phyloP scores from a whole-genome alignment of 2,329 filamentous ascomycete species.

The Acrocalymma vagum region DNA sequence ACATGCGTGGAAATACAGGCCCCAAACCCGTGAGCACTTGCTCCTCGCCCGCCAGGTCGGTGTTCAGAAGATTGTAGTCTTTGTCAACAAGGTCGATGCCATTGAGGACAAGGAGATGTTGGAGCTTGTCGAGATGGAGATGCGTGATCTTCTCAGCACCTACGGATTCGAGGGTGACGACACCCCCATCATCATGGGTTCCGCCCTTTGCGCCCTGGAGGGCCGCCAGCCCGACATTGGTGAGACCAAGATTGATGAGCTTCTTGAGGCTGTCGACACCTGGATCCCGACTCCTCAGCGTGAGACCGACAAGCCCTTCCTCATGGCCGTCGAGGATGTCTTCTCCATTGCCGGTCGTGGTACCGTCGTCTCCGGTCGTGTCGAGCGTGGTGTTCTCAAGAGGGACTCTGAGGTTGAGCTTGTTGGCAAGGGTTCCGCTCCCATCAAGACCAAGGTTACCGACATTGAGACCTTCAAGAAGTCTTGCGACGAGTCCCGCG shows the following conservation, averaged over 20 bases:
- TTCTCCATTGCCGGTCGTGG: constrained; percentile 78
- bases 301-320: constrained; percentile 96
- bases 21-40: constrained; percentile 98
- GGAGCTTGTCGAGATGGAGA: constrained; percentile 99
- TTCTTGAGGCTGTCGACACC: constrained; percentile 85
- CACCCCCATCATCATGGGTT: constrained; percentile 96
- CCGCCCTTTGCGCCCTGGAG: constrained; percentile 93
- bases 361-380: constrained; percentile 95
- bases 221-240: constrained; percentile 88
- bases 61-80: constrained; percentile 97
- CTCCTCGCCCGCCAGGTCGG: constrained; percentile 97
- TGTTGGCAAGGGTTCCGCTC: constrained; percentile 80
- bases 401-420: constrained; percentile 94
- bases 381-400: constrained; percentile 95
- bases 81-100: constrained; percentile 99
- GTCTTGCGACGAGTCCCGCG: constrained; percentile 94
- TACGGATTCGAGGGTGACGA: constrained; percentile 99
- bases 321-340: constrained; percentile 90
- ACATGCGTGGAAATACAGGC: constrained; percentile 56
- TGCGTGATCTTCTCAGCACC: constrained; percentile 91
- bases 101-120: constrained; percentile 99
- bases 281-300: constrained; percentile 98
- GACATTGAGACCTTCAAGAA: constrained; percentile 99
- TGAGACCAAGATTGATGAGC: constrained; percentile 85
- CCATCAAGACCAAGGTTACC: constrained; percentile 99